Evolutionary conservation across 352 stramenopile genomes (phyloP), one percentile per base, ranked within the genome.

Genomic region (Phytophthora rubi): DNA sequence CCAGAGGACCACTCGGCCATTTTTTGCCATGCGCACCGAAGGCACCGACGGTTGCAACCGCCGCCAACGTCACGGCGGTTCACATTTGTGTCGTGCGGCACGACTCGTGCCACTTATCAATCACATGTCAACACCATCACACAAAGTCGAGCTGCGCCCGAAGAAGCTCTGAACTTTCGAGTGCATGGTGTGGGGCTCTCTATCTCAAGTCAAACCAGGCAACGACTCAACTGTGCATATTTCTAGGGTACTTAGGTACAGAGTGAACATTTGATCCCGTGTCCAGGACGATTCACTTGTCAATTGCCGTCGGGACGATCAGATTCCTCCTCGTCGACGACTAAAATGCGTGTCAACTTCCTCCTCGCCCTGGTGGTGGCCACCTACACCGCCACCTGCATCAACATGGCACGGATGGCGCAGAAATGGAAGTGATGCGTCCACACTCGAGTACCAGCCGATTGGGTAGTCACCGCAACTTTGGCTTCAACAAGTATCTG

Each of bases 21-120:
- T 70, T 65, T 54, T 53, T 26, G 35, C 26, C 42, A 6, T 32
- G 49, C 18, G 26, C 65, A n/a, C 37, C 30, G 45, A 58, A 56
- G 6, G 42, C 45, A 35, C 21, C 58, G 59, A 39, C 44, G 30
- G 59, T 69, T 73, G 65, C 67, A 74, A 74, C 59, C 53, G 66
- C 45, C 65, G 49, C 16, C 51, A 60, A 35, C 33, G 26, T 26
- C 39, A 62, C 39, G 60, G 21, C 54, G 26, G 35, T 70, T 59
- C 23, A 30, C 30, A 28, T n/a, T 26, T 26, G 23, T 35, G 32
- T 33, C 26, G 33, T 21, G 18, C 18, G 18, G 18, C 18, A 21
- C 18, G 18, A 21, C 18, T 21, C 18, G 18, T 33, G 33, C n/a
- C 59, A 49, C 44, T 64, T 30, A 51, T 13, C 44, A 49, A 47